phyloP scores from a whole-genome alignment of 176 grass and related monocot genomes.

The Puya raimondii region DNA sequence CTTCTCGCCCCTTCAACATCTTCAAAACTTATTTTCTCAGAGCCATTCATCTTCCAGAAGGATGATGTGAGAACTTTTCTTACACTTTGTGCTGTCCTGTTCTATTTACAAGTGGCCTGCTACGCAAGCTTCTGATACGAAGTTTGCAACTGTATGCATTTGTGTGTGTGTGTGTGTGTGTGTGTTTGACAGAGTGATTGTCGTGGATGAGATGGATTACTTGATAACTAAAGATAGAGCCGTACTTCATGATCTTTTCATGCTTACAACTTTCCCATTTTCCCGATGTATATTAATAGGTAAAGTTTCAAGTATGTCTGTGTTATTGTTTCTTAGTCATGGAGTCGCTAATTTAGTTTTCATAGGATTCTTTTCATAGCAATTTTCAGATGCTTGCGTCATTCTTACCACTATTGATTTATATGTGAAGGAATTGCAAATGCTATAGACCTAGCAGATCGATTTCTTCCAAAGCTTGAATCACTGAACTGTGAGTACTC shows the following conservation, averaged over 20 bases:
- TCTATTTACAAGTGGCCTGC: not conserved
- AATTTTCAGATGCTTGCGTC: not conserved
- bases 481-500: conserved; percentile 73
- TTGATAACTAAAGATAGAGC: conserved; percentile 75
- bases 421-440: conserved; percentile 80
- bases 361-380: not conserved
- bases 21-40: conserved; percentile 58
- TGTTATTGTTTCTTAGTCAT: not conserved
- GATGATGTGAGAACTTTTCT: conserved; percentile 59
- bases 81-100: not conserved
- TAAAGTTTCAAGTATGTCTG: conserved; percentile 12
- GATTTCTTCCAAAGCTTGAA: conserved; percentile 89
- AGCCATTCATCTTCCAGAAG: conserved; percentile 42
- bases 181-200: conserved; percentile 45
- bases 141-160: not conserved
- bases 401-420: not conserved
- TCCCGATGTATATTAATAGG: conserved; percentile 86
- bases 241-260: conserved; percentile 95
- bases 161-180: not conserved
- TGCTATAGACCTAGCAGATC: conserved; percentile 85
- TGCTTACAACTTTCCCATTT: conserved; percentile 71
- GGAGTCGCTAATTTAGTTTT: not conserved
- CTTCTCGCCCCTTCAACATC: conserved; percentile 54
- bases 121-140: no score
- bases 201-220: conserved; percentile 97